phyloP scores from a whole-genome alignment of 2,329 filamentous ascomycete genomes.

The Xylaria sp. region DNA sequence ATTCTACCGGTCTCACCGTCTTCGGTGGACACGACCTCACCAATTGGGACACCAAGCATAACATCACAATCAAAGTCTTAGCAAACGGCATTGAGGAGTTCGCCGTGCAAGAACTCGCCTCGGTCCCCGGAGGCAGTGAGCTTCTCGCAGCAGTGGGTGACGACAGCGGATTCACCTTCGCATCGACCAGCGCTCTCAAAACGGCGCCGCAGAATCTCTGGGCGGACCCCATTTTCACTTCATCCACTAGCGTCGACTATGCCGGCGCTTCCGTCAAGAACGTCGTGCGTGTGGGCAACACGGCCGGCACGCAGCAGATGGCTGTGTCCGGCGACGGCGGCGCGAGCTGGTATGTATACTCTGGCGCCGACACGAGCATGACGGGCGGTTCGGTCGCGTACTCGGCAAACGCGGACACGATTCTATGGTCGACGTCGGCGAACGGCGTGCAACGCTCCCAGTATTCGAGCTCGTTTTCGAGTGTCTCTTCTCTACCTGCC shows the following conservation, averaged over 20 bases:
- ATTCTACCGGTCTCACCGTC: conserved; percentile 68
- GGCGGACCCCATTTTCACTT: conserved; percentile 60
- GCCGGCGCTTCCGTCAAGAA: conserved; percentile 59
- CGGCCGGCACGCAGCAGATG: conserved; percentile 56
- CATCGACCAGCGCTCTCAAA: conserved; percentile 51
- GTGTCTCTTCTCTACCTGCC: conserved; percentile 58
- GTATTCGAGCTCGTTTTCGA: conserved; percentile 55
- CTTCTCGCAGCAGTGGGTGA: conserved; percentile 64
- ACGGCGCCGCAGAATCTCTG: conserved; percentile 58
- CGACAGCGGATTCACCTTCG: conserved; percentile 63
- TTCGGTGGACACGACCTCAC: conserved; percentile 66
- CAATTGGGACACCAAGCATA: conserved; percentile 61
- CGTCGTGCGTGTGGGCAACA: conserved; percentile 63
- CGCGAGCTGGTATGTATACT: conserved; percentile 59
- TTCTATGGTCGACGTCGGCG: conserved; percentile 59
- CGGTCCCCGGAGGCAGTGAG: conserved; percentile 61
- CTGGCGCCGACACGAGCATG: conserved; percentile 58
- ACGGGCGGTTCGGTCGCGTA: conserved; percentile 60
- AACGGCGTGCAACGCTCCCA: conserved; percentile 57
- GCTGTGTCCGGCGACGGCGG: conserved; percentile 63
- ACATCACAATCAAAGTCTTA: conserved; percentile 61
- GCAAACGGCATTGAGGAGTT: conserved; percentile 67
- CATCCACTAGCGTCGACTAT: conserved; percentile 60
- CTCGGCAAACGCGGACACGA: conserved; percentile 62
- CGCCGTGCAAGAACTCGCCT: conserved; percentile 60